phyloP scores from a whole-genome alignment of 345 rosid species.

The Eucalyptus tenuipes region DNA sequence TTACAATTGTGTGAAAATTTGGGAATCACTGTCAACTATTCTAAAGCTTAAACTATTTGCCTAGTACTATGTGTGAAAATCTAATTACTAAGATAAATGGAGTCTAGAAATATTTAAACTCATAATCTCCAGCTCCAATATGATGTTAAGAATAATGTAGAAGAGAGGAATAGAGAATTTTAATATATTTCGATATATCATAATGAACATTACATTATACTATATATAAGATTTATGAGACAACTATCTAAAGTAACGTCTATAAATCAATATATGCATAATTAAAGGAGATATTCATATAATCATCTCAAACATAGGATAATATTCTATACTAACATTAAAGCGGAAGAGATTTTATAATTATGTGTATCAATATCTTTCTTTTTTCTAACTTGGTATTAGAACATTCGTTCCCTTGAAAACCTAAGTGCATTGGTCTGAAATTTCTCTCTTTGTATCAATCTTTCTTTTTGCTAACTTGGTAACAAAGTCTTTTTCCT shows the following conservation, averaged over 20 bases:
- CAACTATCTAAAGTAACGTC: too few species aligned
- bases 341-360: rapidly evolving
- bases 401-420: too few species aligned
- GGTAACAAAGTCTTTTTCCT: rapidly evolving
- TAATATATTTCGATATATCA: too few species aligned
- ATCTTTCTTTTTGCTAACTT: not conserved
- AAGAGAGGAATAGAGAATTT: too few species aligned
- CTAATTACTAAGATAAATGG: not conserved
- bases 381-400: too few species aligned
- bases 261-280: not conserved
- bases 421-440: too few species aligned
- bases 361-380: too few species aligned
- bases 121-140: rapidly evolving
- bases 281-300: not conserved
- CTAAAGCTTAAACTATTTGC: too few species aligned
- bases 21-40: rapidly evolving
- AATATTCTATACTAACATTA: too few species aligned
- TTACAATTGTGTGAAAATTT: not conserved
- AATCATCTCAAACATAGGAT: not conserved
- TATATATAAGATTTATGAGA: not conserved
- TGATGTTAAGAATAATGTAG: too few species aligned
- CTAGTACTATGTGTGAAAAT: rapidly evolving
- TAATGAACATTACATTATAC: too few species aligned
- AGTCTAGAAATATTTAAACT: rapidly evolving
- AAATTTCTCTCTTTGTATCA: rapidly evolving